Conservation (phyloP, 352 stramenopile species). For the Phytophthora boehmeriae region DNA sequence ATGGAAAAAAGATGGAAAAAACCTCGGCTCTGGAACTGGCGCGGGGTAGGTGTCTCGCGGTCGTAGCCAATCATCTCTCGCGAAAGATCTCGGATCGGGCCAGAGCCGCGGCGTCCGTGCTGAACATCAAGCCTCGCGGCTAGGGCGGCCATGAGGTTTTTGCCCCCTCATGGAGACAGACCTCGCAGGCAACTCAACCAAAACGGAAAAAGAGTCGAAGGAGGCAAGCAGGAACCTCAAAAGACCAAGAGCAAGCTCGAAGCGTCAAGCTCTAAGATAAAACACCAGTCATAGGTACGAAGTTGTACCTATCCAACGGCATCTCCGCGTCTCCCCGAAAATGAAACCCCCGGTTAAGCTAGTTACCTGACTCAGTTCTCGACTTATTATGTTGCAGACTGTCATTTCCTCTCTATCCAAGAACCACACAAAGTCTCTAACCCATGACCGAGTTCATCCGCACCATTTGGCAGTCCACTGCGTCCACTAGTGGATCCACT, state of each 20-base stretch:
- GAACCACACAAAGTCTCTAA: constrained; percentile 7
- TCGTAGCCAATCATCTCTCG: constrained; percentile 1
- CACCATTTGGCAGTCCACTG: constrained; percentile 71
- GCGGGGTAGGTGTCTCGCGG: constrained; percentile 16
- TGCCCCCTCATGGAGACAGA: constrained; percentile 10
- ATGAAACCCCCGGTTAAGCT: constrained; percentile 12
- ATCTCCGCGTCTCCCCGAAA: constrained; percentile 8
- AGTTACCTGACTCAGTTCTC: constrained; percentile 12
- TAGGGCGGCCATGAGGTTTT: constrained; percentile 13
- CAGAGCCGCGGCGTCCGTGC: constrained; percentile 1
- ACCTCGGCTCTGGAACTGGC: constrained; percentile 18
- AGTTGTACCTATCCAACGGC: constrained; percentile 15
- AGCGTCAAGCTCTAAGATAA: neutral
- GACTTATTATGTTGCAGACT: constrained; percentile 15
- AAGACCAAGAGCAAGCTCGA: neutral
- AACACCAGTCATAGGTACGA: constrained; percentile 19
- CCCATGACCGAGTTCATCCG: constrained; percentile 84
- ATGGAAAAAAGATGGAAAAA: constrained; percentile 22
- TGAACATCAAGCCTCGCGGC: neutral
- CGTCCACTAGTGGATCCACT: constrained; percentile 1
- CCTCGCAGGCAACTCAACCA: constrained; percentile 29
- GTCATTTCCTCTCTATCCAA: constrained; percentile 13
- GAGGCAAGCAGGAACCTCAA: constrained; percentile 28
- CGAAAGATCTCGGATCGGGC: constrained; percentile 8
- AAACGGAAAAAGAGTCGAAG: constrained; percentile 37